Evolutionary conservation across 371 early-diverging fungal genomes (phyloP).

Genomic region (Capillidium rhysosporum): DNA sequence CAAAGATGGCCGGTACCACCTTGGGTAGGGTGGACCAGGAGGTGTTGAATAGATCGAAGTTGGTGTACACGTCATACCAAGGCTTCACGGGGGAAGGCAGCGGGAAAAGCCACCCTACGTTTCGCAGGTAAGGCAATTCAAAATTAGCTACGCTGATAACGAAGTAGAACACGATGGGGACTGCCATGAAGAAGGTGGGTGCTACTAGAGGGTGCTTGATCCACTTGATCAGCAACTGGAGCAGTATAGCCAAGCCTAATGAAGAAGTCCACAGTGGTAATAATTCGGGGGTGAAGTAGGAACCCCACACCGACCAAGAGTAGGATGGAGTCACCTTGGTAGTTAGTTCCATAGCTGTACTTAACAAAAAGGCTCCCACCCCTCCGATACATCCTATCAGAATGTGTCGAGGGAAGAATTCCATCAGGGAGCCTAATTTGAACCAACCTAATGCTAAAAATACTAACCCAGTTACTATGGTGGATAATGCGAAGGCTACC

Average conservation of each 20-base stretch:
- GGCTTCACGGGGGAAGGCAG: slow-evolving; percentile 48
- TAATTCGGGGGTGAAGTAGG: slow-evolving; percentile 27
- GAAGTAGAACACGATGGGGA: slow-evolving; percentile 62
- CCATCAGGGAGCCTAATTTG: slow-evolving; percentile 55
- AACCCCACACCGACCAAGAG: slow-evolving; percentile 25
- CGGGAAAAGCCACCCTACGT: slow-evolving; percentile 70
- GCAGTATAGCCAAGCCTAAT: slow-evolving; percentile 43
- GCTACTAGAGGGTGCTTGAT: slow-evolving; percentile 53
- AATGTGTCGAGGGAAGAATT: slow-evolving; percentile 90
- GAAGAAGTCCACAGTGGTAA: slow-evolving; percentile 61
- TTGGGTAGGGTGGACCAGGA: slow-evolving; percentile 57
- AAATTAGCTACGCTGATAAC: slow-evolving; percentile 28
- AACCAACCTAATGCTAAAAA: slow-evolving; percentile 75
- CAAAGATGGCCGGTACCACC: slow-evolving; percentile 76
- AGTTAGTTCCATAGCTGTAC: slow-evolving; percentile 81
- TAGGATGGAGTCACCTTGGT: slow-evolving; percentile 33
- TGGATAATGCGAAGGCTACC: slow-evolving; percentile 64
- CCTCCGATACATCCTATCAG: slow-evolving; percentile 91
- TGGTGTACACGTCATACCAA: slow-evolving; percentile 72
- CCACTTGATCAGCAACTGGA: slow-evolving; percentile 25
- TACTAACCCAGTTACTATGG: slow-evolving; percentile 67
- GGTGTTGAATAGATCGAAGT: slow-evolving; percentile 38
- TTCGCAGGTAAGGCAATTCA: slow-evolving; percentile 40
- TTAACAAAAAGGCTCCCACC: slow-evolving; percentile 80
- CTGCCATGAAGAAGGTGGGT: slow-evolving; percentile 59